Evolutionary conservation across 495 filamentous ascomycete species (phyloP).

Genomic region (Penicillium egyptiacum): DNA sequence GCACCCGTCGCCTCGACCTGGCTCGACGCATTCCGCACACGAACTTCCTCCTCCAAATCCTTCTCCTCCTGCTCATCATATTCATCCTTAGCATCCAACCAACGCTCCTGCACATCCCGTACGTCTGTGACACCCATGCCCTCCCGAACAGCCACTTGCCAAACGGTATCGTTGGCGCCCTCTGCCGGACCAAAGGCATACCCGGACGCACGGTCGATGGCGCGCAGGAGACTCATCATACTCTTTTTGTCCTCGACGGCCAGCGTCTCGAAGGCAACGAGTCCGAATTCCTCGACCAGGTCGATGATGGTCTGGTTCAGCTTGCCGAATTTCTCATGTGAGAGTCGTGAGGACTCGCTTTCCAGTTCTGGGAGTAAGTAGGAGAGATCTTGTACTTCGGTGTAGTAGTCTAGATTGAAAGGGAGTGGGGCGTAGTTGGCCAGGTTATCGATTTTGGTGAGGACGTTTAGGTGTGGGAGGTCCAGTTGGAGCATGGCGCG

Average conservation of each 20-base stretch:
- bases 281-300: slow-evolving; percentile 80
- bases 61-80: slow-evolving; percentile 78
- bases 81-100: slow-evolving; percentile 85
- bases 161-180: slow-evolving; percentile 89
- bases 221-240: slow-evolving; percentile 86
- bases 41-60: slow-evolving; percentile 64
- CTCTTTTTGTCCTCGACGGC: slow-evolving; percentile 94
- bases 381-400: slow-evolving; percentile 90
- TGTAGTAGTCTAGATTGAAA: slow-evolving; percentile 95
- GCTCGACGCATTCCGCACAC: slow-evolving; percentile 35
- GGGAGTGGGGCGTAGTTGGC: slow-evolving; percentile 75
- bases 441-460: slow-evolving; percentile 96
- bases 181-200: slow-evolving; percentile 92
- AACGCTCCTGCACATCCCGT: slow-evolving; percentile 88
- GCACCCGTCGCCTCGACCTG: slow-evolving; percentile 17
- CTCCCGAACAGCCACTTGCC: slow-evolving; percentile 92
- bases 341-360: slow-evolving; percentile 55
- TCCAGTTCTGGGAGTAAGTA: slow-evolving; percentile 80
- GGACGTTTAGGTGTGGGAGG: slow-evolving; percentile 88
- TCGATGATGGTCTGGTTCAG: slow-evolving; percentile 85
- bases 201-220: slow-evolving; percentile 86
- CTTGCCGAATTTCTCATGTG: slow-evolving; percentile 70
- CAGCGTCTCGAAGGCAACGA: slow-evolving; percentile 89
- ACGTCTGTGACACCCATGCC: slow-evolving; percentile 76
- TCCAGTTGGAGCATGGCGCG: slow-evolving; percentile 98